Base-by-base conservation (phyloP, 305 asterid genomes). In the Fraxinus albicans region DNA sequence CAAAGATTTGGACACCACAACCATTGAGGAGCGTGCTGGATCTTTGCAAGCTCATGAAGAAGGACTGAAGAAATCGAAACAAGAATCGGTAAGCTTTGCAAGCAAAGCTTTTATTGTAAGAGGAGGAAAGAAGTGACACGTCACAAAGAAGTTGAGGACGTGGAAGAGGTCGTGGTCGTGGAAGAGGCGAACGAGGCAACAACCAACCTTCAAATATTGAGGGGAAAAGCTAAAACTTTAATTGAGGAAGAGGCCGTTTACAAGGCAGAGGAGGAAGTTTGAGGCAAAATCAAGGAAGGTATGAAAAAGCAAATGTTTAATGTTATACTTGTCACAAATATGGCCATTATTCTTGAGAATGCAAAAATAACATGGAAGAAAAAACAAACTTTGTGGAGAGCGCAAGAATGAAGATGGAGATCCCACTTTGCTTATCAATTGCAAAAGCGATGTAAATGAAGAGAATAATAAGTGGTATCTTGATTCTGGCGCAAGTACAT, bases 1-100 rank as follows among this genome's bases (percentile, higher is more conserved):
- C 12, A 78, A 83, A 5, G 78, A 82, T 15, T 73, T 78, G 73
- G 76, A 73, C 76, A 83, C 38, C 35, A 73, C 36, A 67, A 83
- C 53, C 21, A 47, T 72, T 23, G 31, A 70, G 73, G 38, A 72
- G 19, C 77, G 44, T 17, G 3, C 4, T 6, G 29, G 78, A 29
- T 80, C 58, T 5, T 53, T 72, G 31, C 23, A 73, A 73, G 78
- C 44, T 0, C 78, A 72, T 73, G 79, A 80, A 80, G 72, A 50
- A 33, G 2, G 31, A 44, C 3, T 4, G n/a, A 29, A 33, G 4
- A 72, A 47, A 38, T 2, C 67, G 79, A 27, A n/a, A 25, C 7
- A 72, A 53, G 53, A 44, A 21, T 19, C 29, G 1, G 0, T 63
- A 65, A 60, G 38, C 34, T 9, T 40, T 67, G 35, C 60, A 65